These are phyloP conservation scores for Acanthamoeba lenticulata DNA, from an alignment of 208 protist genomes.

Conservation along the genomic window DNA sequence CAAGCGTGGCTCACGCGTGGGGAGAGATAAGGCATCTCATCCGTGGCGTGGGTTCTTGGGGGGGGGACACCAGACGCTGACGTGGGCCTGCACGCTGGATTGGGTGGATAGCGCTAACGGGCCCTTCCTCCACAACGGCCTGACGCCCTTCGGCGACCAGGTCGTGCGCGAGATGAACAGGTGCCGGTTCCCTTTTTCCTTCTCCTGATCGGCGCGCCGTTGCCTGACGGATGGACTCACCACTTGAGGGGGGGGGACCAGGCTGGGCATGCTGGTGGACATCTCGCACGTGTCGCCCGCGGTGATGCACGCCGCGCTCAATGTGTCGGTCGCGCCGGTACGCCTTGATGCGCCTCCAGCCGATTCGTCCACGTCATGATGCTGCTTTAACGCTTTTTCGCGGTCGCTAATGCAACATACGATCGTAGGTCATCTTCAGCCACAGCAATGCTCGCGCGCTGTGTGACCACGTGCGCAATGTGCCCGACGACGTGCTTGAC, in stretches of 20 bases:
- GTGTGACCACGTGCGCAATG: background rate
- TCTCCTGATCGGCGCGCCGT: background rate
- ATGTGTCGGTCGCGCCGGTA: background rate
- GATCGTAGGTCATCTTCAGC: background rate
- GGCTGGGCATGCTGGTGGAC: conserved; percentile 61
- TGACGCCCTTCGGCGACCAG: conserved; percentile 3
- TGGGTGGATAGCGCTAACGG: conserved; percentile 22
- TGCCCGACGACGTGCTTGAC: conserved; percentile 58
- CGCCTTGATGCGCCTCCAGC: background rate
- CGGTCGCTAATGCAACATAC: no score
- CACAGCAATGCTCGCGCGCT: background rate
- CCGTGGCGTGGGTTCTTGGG: no score
- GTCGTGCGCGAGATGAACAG: conserved; percentile 21
- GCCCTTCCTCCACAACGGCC: background rate
- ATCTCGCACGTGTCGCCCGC: conserved; percentile 30
- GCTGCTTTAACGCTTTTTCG: no score
- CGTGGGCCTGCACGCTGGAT: background rate
- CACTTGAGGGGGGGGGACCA: no score
- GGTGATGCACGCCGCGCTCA: conserved; percentile 30
- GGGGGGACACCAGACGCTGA: conserved; percentile 42
- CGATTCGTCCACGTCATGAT: background rate
- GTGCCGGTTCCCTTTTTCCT: no score
- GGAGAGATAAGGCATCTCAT: no score
- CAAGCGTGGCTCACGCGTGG: no score
- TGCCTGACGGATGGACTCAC: background rate